A percentile compares a stretch with the other conserved stretches of the same genome.
Conservation (phyloP, 1,139 yeast species). For the Scheffersomyces parashehatae region DNA sequence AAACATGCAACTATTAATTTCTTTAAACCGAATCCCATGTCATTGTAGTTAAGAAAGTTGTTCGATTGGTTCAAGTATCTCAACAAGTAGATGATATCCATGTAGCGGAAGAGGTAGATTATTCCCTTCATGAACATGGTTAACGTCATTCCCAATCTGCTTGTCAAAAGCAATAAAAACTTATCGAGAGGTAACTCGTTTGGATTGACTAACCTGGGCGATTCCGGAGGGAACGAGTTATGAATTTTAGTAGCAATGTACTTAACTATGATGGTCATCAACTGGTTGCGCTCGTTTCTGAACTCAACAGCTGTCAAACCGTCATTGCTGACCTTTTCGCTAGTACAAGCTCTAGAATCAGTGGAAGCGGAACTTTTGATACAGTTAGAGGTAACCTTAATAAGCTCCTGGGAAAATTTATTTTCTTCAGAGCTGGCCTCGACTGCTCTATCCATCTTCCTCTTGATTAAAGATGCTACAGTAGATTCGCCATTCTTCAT, state of each 20-base stretch:
- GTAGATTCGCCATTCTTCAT: slow-evolving; percentile 8
- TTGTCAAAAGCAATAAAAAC: slow-evolving; percentile 39
- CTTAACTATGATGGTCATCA: slow-evolving; percentile 48
- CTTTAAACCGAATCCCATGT: slow-evolving; percentile 48
- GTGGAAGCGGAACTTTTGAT: neutral
- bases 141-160: slow-evolving; percentile 39
- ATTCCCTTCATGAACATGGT: slow-evolving; percentile 43
- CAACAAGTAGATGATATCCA: slow-evolving; percentile 50
- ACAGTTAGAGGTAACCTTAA: neutral
- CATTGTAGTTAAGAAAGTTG: slow-evolving; percentile 36
- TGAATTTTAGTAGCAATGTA: slow-evolving; percentile 47
- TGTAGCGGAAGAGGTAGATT: slow-evolving; percentile 48
- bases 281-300: slow-evolving; percentile 25
- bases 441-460: neutral
- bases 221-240: slow-evolving; percentile 47
- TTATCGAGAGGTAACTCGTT: slow-evolving; percentile 44
- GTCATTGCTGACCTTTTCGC: neutral
- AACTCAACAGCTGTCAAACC: slow-evolving; percentile 6
- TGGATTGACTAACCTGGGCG: slow-evolving; percentile 21
- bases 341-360: neutral
- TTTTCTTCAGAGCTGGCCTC: neutral
- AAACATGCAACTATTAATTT: slow-evolving; percentile 49
- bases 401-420: neutral
- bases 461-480: neutral
- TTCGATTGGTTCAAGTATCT: slow-evolving; percentile 51